Evolutionary conservation across 805 yeast genomes (phyloP).

Genomic region (Saturnispora galanensis): DNA sequence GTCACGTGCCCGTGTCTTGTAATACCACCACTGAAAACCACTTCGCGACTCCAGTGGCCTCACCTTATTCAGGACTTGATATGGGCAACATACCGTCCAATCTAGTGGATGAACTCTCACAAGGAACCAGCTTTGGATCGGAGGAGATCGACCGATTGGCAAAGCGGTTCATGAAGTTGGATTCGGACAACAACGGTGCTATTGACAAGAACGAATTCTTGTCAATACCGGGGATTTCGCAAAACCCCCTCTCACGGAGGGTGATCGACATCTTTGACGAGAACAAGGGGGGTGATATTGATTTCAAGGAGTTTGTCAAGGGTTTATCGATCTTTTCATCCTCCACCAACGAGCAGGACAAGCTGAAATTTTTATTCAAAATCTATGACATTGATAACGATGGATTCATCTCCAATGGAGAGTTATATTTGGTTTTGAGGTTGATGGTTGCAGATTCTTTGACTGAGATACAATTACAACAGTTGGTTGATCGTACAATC

Average conservation of each 20-base stretch:
- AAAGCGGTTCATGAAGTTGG: slow-evolving; percentile 90
- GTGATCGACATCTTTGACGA: slow-evolving; percentile 91
- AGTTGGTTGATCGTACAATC: slow-evolving; percentile 92
- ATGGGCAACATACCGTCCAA: slow-evolving; percentile 31
- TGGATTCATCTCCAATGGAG: slow-evolving; percentile 93
- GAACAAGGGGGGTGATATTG: slow-evolving; percentile 88
- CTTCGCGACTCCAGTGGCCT: neutral
- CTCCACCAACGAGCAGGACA: slow-evolving; percentile 70
- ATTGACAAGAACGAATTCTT: slow-evolving; percentile 86
- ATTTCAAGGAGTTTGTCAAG: slow-evolving; percentile 84
- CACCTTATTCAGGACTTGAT: neutral
- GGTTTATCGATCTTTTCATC: slow-evolving; percentile 71
- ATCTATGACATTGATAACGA: slow-evolving; percentile 94
- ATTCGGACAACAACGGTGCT: slow-evolving; percentile 85
- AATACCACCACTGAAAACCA: too few species aligned
- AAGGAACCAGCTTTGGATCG: slow-evolving; percentile 76
- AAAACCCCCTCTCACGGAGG: slow-evolving; percentile 82
- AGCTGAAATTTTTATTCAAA: slow-evolving; percentile 79
- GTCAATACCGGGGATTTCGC: slow-evolving; percentile 83
- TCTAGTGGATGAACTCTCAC: slow-evolving; percentile 57
- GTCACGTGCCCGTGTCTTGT: too few species aligned
- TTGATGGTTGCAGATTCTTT: slow-evolving; percentile 95
- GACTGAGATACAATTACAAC: slow-evolving; percentile 82
- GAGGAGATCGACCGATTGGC: slow-evolving; percentile 89
- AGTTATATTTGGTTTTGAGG: slow-evolving; percentile 79